Conservation (phyloP, 768 basidiomycete genomes). For the Leccinum disarticulatum region DNA sequence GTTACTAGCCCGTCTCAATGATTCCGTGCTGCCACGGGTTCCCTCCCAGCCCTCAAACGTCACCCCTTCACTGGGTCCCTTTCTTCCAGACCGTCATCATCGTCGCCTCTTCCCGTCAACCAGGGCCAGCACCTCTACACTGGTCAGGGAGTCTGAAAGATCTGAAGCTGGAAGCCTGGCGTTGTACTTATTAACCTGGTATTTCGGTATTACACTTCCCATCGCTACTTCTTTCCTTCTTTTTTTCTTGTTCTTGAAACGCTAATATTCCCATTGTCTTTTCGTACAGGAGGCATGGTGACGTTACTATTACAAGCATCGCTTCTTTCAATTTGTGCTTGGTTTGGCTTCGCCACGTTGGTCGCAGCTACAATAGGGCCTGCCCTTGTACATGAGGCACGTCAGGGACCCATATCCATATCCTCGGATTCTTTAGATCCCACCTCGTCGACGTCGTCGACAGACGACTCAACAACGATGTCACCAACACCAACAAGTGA, state of each 20-base stretch:
- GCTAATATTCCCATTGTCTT: background rate
- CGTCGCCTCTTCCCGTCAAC: background rate
- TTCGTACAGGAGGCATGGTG: slow-evolving; percentile 11
- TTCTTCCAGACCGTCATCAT: background rate
- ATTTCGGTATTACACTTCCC: background rate
- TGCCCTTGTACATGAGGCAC: slow-evolving; percentile 20
- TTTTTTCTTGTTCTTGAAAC: background rate
- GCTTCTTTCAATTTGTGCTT: slow-evolving; percentile 8
- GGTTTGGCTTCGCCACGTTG: slow-evolving; percentile 10
- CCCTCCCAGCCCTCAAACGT: slow-evolving; percentile 4
- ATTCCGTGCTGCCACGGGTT: background rate
- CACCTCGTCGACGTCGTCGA: slow-evolving; percentile 6
- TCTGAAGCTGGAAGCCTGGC: background rate
- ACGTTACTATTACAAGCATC: slow-evolving; percentile 7
- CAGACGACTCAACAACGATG: slow-evolving; percentile 7
- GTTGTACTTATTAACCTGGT: background rate
- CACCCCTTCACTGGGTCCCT: background rate
- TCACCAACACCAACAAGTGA: slow-evolving; percentile 16
- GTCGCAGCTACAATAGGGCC: slow-evolving; percentile 14
- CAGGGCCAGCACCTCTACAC: background rate
- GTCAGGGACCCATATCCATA: slow-evolving; percentile 20
- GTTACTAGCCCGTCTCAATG: background rate
- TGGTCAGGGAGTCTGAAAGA: background rate
- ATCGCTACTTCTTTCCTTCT: background rate
- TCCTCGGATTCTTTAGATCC: slow-evolving; percentile 5